A percentile compares a stretch with the other conserved stretches of the same genome.
phyloP scores from a whole-genome alignment of 345 rosid species.

The Populus deltoides region DNA sequence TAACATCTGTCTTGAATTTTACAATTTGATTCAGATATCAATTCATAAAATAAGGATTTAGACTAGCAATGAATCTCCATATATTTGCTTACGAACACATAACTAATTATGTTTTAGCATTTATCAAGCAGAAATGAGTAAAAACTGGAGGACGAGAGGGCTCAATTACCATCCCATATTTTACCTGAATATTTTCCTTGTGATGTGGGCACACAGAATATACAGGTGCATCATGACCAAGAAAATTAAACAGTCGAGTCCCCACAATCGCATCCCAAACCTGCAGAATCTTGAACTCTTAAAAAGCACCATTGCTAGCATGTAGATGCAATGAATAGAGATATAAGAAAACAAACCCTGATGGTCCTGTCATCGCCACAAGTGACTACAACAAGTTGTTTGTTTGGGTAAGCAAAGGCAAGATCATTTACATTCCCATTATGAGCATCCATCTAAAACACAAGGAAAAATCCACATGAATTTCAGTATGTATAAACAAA shows the following conservation, averaged over 20 bases:
- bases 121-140: neutral
- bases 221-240: conserved; percentile 90
- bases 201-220: conserved; percentile 80
- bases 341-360: conserved; percentile 50
- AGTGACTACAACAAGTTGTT: conserved; percentile 62
- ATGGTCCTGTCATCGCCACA: conserved; percentile 80
- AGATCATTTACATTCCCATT: conserved; percentile 80
- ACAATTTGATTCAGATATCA: neutral
- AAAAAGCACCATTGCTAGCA: conserved; percentile 15
- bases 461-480: conserved; percentile 4
- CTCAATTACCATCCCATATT: conserved; percentile 4
- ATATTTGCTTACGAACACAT: neutral
- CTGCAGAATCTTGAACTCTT: conserved; percentile 38
- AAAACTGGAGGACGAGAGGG: neutral
- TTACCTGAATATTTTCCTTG: conserved; percentile 82
- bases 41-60: neutral
- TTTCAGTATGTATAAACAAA: neutral
- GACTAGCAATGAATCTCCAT: neutral
- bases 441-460: conserved; percentile 80
- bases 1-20: neutral
- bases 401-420: conserved; percentile 72
- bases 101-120: neutral
- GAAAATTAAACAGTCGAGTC: conserved; percentile 45
- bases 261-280: conserved; percentile 87
- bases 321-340: neutral